Conservation (phyloP, 2,329 filamentous ascomycete species). For the Penicillium oxalicum region DNA sequence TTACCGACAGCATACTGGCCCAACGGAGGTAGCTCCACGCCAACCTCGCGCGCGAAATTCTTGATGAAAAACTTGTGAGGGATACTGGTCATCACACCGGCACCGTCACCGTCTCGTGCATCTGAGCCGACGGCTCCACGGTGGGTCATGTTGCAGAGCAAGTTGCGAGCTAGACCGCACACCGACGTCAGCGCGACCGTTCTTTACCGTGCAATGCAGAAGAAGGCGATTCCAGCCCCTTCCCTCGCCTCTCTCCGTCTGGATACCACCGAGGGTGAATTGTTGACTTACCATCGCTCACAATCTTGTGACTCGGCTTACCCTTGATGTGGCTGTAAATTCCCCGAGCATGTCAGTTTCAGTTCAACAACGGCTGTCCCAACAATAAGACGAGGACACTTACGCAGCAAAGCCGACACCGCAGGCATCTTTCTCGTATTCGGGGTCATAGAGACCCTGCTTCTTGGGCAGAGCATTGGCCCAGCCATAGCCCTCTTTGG, state of each 20-base stretch:
- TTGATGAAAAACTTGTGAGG: slow-evolving; percentile 98
- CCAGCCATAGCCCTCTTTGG: slow-evolving; percentile 73
- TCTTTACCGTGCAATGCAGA: background rate
- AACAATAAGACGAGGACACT: slow-evolving; percentile 31
- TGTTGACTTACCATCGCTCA: slow-evolving; percentile 77
- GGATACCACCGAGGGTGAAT: too few species aligned
- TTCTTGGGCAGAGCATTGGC: slow-evolving; percentile 92
- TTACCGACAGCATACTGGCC: slow-evolving; percentile 97
- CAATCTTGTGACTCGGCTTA: slow-evolving; percentile 93
- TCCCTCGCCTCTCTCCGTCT: too few species aligned
- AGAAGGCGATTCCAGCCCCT: background rate
- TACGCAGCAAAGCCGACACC: slow-evolving; percentile 98
- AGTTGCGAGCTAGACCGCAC: slow-evolving; percentile 63
- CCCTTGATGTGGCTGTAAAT: slow-evolving; percentile 78
- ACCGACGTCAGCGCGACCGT: slow-evolving; percentile 7
- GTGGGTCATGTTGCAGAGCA: slow-evolving; percentile 99
- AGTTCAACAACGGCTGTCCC: slow-evolving; percentile 3
- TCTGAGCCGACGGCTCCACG: slow-evolving; percentile 96
- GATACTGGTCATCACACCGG: slow-evolving; percentile 98
- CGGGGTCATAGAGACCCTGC: slow-evolving; percentile 96
- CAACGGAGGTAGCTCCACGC: slow-evolving; percentile 74
- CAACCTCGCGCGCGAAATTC: slow-evolving; percentile 90
- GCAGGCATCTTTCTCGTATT: slow-evolving; percentile 96
- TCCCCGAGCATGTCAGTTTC: slow-evolving; percentile 1
- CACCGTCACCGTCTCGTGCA: slow-evolving; percentile 94